Evolutionary conservation across 2,329 filamentous ascomycete genomes (phyloP), one percentile per base, ranked within the genome.

Genomic region (Ceratocystis destructans): DNA sequence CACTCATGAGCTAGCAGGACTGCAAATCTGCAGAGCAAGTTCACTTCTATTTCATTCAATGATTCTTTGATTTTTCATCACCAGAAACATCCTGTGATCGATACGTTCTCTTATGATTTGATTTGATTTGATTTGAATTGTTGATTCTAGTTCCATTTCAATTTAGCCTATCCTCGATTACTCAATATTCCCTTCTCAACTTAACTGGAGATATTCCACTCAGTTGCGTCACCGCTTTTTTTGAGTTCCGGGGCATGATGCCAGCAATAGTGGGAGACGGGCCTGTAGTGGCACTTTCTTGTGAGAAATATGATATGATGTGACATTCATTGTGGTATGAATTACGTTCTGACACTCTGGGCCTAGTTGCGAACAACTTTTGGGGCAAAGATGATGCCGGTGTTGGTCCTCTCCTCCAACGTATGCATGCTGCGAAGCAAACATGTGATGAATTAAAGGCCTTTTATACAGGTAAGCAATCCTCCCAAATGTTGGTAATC

Each of bases 341-440:
- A n/a, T 5, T 6, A 8, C 20, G 22, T 31, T 59, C 55, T 61
- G 33, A 61, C 22, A 57, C 20, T 15, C 17, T 59, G 28, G 46
- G 28, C 28, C 44, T 48, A 92, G 92, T 99, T 79, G 93, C 94
- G 73, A 99, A 99, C 79, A 99, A 99, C 76, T 99, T 99, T 77
- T 99, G 94, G 94, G 94, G 94, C 70, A 97, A 96, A 80, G 93
- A 97, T 75, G 94, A 99, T 80, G 94, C 93, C 64, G 95, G 94
- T 74, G 92, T 99, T 73, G 82, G 82, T 59, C 95, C 94, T 67
- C 84, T 99, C 73, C 82, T 99, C 37, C 90, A 93, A 75, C 93
- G 94, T 73, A 96, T 99, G 90, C 87, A 90, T 73, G 87, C 87
- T 76, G 90, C 94, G 62, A 99, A 99, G 80, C 85, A 88, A 72